Base-by-base conservation (phyloP, 2,329 filamentous ascomycete genomes). In the Didymella lethalis region DNA sequence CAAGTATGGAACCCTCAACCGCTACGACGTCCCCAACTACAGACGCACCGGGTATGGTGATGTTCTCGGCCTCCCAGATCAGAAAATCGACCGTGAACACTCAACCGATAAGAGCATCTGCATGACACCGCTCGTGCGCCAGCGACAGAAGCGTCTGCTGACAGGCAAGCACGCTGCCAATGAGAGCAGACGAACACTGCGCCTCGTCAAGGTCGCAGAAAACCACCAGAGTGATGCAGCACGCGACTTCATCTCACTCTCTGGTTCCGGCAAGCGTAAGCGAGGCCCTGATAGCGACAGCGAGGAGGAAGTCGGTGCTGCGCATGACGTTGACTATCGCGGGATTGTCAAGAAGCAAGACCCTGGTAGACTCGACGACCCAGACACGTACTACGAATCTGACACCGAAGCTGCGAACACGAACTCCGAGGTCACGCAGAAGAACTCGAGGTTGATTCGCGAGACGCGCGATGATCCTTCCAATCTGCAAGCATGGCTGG, bases 401-500 rank as follows among this genome's bases (percentile, higher is more conserved):
- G 73, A 73, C 16, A 63, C 67, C 3, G 57, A 50, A 20, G 14
- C 40, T 23, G 44, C 48, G 7, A 48, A 53, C 40, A 51, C 62
- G 10, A 65, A 77, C 18, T 53, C 75, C 16, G 68, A 73, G 26
- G 62, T 69, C 48, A 85, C 81, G 44, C 78, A 83, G 69, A 84
- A 79, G 56, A 87, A 86, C 14, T 81, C 89, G 0, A 80, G 88
- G 50, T 80, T 97, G 7, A 86, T 84, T 2, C 85, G 84, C 12
- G 82, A 75, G 29, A 87, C 92, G 32, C 87, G 89, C 54, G 81
- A 89, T 1, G 75, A 86, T 23, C 91, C 93, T 0, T 75, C 82
- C 6, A 85, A 96, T 68, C 81, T 91, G 20, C 80, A 87, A 41
- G 83, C 87, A 18, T 98, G 94, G 94, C 76, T 96, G 16, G 83